Base-by-base conservation (phyloP, 768 basidiomycete species). In the Russula vinacea region DNA sequence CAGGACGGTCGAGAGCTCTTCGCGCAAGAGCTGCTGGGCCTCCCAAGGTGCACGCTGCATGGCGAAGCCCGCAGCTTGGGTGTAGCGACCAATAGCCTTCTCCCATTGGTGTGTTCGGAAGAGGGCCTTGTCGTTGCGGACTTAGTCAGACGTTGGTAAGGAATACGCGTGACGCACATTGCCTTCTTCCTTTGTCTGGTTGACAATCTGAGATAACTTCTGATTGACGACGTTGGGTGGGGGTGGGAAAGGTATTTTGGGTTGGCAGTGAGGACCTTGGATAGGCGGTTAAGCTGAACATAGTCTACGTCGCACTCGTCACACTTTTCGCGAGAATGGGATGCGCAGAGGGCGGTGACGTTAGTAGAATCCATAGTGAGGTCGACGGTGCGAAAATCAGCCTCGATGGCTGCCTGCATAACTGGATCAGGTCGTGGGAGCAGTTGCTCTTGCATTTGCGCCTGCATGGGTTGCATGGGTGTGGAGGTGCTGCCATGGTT, bases 31-130 rank as follows among this genome's bases (percentile, higher is more conserved):
- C 37, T 83, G 82, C 61, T 87, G 85, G n/a, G 83, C 78, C 73
- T 98, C 96, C 91, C 95, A 98, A 44, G 90, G 86, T 2, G 93
- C 89, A 29, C 96, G 84, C 67, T 90, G 87, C 0, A 85, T 76
- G 0, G 94, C 93, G 42, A 93, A 79, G 66, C 81, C 80, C 11
- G 89, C 86, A 40, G 93, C 91, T 64, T 85, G 81, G 22, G 84
- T 87, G 76, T 98, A 98, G 42, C 86, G 83, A 65, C 83, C 77
- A 66, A 95, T 84, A 2, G 96, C 93, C 56, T 85, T 81, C 13
- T 75, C 78, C 71, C 85, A 84, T 54, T 89, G 80, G n/a, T 82
- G 81, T 51, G 78, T 69, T 75, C 96, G 96, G 80, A 91, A 98
- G 4, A 89, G 74, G 47, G 81, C 76, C 94, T 96, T 37, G 19